A percentile compares a stretch with the other conserved stretches of the same genome.
Conservation (phyloP, 768 basidiomycete species). For the Mycena chlorophos region DNA sequence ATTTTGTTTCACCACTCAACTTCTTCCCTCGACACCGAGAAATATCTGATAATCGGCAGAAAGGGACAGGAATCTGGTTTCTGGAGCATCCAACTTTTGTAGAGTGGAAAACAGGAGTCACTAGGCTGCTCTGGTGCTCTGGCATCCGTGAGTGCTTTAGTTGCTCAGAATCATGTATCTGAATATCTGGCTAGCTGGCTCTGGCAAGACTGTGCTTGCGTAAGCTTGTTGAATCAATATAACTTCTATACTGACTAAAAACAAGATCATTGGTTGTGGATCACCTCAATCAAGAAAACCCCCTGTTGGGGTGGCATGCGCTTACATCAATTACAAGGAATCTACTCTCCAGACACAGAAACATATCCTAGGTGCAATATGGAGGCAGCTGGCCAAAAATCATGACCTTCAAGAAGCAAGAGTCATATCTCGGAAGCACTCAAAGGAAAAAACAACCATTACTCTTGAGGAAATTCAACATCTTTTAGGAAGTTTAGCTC, state of each 20-base stretch:
- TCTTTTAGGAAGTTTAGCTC: not conserved
- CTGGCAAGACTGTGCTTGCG: not conserved
- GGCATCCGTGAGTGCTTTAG: not conserved
- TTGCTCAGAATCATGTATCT: not conserved
- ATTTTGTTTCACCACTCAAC: not conserved
- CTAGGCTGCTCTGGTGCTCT: not conserved
- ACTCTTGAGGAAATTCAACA: not conserved
- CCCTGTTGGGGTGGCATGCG: not conserved
- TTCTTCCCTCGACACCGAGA: not conserved
- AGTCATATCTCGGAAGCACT: not conserved
- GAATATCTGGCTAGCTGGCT: no score
- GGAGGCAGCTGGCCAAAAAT: not conserved
- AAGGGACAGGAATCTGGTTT: not conserved
- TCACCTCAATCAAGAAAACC: not conserved
- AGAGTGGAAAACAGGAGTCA: not conserved
- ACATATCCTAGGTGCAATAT: not conserved
- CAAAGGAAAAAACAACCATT: not conserved
- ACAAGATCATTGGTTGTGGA: not conserved
- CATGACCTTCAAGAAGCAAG: not conserved
- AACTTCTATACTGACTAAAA: not conserved
- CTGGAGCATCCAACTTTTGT: not conserved
- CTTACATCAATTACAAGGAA: not conserved
- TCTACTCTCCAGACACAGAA: not conserved
- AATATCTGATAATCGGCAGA: not conserved
- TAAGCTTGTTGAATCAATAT: not conserved